Percentiles rank a stretch among this genome's conserved stretches.
Evolutionary conservation across 2,329 filamentous ascomycete species (phyloP).

Genomic region (Thermothelomyces thermophilus): DNA sequence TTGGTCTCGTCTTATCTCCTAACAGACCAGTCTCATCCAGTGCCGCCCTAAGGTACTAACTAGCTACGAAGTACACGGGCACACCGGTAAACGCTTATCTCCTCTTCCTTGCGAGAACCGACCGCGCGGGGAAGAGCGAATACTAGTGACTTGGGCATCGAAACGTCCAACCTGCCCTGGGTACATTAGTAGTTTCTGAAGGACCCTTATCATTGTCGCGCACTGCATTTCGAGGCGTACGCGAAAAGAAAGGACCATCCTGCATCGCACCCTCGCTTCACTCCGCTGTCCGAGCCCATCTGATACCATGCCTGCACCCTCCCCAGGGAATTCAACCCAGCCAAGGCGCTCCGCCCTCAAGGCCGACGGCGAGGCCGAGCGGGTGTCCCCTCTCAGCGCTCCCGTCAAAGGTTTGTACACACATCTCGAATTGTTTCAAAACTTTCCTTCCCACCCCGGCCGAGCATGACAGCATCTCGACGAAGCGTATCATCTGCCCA

Average conservation of each 20-base stretch:
- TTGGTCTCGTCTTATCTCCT: neutral
- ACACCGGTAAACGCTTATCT: neutral
- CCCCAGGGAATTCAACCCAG: conserved; percentile 17
- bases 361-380: conserved; percentile 37
- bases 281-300: neutral
- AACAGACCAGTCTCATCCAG: too few relatives aligned
- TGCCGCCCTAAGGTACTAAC: too few relatives aligned
- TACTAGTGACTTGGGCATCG: neutral
- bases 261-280: neutral
- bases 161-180: neutral
- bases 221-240: too few relatives aligned
- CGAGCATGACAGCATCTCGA: neutral
- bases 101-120: neutral
- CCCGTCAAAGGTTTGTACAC: conserved; percentile 39
- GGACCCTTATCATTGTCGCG: neutral
- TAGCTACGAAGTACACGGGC: too few relatives aligned
- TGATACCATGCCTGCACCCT: conserved; percentile 21
- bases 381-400: conserved; percentile 33
- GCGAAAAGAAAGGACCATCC: neutral
- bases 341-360: conserved; percentile 31
- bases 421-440: neutral
- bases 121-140: neutral
- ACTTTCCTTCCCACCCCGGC: neutral
- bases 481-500: neutral
- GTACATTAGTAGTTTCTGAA: neutral